Evolutionary conservation across 2,329 filamentous ascomycete species (phyloP).

Genomic region (Ceratocystis eucalypticola): DNA sequence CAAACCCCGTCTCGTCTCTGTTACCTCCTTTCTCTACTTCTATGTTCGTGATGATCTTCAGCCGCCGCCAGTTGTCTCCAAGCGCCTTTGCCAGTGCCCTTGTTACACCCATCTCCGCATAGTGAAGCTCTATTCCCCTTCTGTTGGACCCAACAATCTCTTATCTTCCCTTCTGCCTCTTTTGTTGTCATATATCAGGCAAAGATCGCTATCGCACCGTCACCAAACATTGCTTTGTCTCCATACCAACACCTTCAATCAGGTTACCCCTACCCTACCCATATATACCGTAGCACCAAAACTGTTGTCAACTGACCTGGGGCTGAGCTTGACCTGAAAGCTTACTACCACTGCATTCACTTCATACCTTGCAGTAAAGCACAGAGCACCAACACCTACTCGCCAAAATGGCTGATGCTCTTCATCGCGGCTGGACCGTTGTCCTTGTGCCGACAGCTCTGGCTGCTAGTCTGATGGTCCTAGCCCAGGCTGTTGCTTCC

Average conservation of each 20-base stretch:
- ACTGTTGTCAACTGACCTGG: background rate
- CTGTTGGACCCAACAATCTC: background rate
- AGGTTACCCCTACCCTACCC: background rate
- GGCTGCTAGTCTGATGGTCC: slow-evolving; percentile 40
- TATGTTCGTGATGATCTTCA: slow-evolving; percentile 17
- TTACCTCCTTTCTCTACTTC: slow-evolving; percentile 1
- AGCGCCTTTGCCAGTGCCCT: slow-evolving; percentile 11
- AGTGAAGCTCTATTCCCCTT: background rate
- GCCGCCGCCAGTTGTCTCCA: slow-evolving; percentile 13
- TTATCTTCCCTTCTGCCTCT: background rate
- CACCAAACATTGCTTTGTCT: background rate
- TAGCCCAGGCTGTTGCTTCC: slow-evolving; percentile 37
- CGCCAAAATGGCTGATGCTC: slow-evolving; percentile 35
- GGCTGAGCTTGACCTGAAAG: background rate
- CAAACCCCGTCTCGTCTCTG: background rate
- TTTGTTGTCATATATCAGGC: background rate
- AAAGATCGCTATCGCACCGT: background rate
- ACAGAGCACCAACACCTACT: background rate
- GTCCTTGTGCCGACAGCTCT: slow-evolving; percentile 46
- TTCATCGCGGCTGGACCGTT: slow-evolving; percentile 42
- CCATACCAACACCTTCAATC: background rate
- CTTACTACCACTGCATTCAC: background rate
- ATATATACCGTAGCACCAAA: background rate
- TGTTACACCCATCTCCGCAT: slow-evolving; percentile 5
- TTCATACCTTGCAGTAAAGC: background rate